A percentile compares a stretch with the other conserved stretches of the same genome.
Evolutionary conservation across 345 rosid genomes (phyloP).

Genomic region (Tarenaya hassleriana): DNA sequence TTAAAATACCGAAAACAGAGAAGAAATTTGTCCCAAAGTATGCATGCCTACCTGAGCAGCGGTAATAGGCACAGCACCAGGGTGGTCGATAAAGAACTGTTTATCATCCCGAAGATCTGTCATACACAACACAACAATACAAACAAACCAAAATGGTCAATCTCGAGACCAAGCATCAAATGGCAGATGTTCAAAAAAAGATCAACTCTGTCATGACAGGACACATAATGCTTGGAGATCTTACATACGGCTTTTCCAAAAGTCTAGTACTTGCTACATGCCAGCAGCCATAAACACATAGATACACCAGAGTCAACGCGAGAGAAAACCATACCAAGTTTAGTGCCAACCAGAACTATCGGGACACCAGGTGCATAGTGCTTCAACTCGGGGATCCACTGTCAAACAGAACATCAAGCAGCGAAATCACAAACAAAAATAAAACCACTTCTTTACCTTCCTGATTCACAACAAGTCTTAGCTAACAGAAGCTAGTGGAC

Average conservation of each 20-base stretch:
- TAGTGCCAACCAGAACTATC: constrained; percentile 84
- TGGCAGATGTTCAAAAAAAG: background rate
- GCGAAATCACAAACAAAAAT: background rate
- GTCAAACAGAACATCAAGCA: constrained; percentile 21
- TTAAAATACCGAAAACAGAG: background rate
- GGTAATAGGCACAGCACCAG: constrained; percentile 85
- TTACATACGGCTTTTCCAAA: constrained; percentile 2
- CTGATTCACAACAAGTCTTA: background rate
- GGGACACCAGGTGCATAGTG: constrained; percentile 97
- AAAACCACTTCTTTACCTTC: background rate
- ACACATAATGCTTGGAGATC: background rate
- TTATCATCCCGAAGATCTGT: constrained; percentile 93
- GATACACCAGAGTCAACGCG: background rate
- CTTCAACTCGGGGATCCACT: constrained; percentile 98
- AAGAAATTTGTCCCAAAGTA: background rate
- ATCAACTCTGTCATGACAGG: constrained; percentile 3
- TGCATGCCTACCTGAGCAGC: constrained; percentile 55
- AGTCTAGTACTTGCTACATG: background rate
- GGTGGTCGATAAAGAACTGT: constrained; percentile 84
- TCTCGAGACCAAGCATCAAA: background rate
- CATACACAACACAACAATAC: constrained; percentile 8
- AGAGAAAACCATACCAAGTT: constrained; percentile 50
- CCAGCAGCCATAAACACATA: background rate
- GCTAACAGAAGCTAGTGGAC: background rate
- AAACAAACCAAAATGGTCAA: background rate